Base-by-base conservation (phyloP, 2,329 filamentous ascomycete genomes). In the Apiospora sp. region DNA sequence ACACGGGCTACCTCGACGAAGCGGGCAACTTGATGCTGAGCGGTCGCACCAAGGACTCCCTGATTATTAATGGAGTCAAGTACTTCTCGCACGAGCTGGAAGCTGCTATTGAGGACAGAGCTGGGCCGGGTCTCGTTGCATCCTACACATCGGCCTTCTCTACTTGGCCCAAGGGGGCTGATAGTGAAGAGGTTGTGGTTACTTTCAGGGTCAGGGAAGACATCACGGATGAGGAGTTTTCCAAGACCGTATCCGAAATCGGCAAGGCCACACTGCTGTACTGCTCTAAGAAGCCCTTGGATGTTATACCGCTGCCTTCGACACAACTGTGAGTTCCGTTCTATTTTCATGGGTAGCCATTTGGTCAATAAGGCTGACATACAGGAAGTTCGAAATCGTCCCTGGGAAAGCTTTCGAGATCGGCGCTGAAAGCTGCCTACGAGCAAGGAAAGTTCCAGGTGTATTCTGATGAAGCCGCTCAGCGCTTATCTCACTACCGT, bases 221-320 rank as follows among this genome's bases (percentile, higher is more conserved):
- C 6, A 12, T 51, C 27, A n/a, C 48, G 4, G 46, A 64, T 19
- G 67, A 51, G 2, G 51, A 61, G 22, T n/a, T 68, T 13, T 27
- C 67, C 13, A 12, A 34, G 1, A 48, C 67, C 12, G 5, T 68
- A 19, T 22, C 67, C 12, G 41, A 44, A 10, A 71, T 73, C 41
- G 12, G 48, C 19, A 69, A 69, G 22, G 43, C 69, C 3, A 43
- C 48, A 1, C 44, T 71, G 34, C 22, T 73, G 2, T 68, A 73
- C 51, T 73, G 72, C 24, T 51, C 72, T 1, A 71, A 37, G 48
- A 69, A 69, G 30, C 72, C 72, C 0, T 13, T 27, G 24, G 44
- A 24, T 12, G 43, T 71, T 83, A 69, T 73, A 22, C 69, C 72
- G 7, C 30, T 73, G 4, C 69, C 72, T 16, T 5, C 34, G 0